Base-by-base conservation (phyloP, 73 alveolate species). In the Blepharisma stoltei region DNA sequence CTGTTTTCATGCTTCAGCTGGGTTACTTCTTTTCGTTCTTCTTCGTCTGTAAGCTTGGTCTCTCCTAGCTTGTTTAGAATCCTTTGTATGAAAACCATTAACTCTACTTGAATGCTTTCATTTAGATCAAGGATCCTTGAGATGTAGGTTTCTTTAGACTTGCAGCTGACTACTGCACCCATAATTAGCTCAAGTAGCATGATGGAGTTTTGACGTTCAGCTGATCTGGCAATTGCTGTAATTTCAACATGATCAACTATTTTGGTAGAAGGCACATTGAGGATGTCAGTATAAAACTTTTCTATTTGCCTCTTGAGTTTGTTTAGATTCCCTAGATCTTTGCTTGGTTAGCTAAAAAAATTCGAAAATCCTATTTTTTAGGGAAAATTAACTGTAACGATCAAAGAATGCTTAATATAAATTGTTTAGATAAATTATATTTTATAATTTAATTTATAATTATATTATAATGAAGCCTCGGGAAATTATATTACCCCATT, bases 211-310 rank as follows among this genome's bases (percentile, higher is more conserved):
- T n/a, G n/a, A 14, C 23, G 14, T 8, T 60, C 73, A n/a, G 49
- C 73, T 14, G 46, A 14, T 14, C 73, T 14, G 38, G 73, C 73
- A 9, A 60, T 60, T 20, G 73, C 73, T 25, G 73, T 14, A 38
- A 25, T 60, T 25, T 60, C 73, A 25, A 60, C 23, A 60, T 60
- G 73, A n/a, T 60, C 73, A 25, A 60, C 73, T 1, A 60, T n/a
- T n/a, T 18, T 14, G 23, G 73, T 60, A 11, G 38, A 25, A 25
- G 73, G 45, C 0, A 60, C 23, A 25, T 38, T 14, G 18, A 60
- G 73, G 18, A 60, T 38, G 18, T 60, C 73, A 25, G 11, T 60
- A 38, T 14, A 60, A 38, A 14, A 60, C 46, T 60, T 60, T 60
- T 60, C 73, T 25, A 60, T 8, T 8, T 38, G 46, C 23, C 23